Percentiles rank a stretch among this genome's conserved stretches.
Conservation (phyloP, 2,329 filamentous ascomycete species). For the Myriosclerotinia scirpicola region DNA sequence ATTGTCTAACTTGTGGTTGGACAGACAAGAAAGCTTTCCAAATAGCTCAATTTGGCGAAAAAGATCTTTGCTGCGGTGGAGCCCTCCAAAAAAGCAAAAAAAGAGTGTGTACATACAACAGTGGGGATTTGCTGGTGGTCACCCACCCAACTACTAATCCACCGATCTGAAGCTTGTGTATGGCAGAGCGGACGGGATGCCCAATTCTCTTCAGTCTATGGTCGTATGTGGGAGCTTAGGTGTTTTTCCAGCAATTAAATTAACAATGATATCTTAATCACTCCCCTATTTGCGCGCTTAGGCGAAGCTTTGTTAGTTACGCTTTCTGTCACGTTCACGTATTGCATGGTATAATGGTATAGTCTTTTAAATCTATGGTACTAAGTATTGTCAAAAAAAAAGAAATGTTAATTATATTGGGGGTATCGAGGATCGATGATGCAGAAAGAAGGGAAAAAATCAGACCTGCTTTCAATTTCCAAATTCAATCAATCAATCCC, state of each 20-base stretch:
- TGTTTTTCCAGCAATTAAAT: not conserved
- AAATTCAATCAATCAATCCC: not conserved
- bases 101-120: not conserved
- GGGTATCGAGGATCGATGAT: too few species aligned
- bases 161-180: slow-evolving; percentile 17
- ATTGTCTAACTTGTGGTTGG: too few species aligned
- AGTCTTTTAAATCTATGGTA: too few species aligned
- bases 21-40: not conserved
- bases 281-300: too few species aligned
- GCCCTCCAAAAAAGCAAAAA: not conserved
- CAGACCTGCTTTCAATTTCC: not conserved
- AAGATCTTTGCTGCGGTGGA: too few species aligned
- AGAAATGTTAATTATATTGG: too few species aligned
- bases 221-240: rapidly evolving
- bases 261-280: not conserved
- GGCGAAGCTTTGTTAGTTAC: too few species aligned
- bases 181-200: slow-evolving; percentile 18
- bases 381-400: too few species aligned
- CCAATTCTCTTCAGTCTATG: slow-evolving; percentile 16
- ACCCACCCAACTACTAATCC: slow-evolving; percentile 14
- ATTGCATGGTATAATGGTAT: too few species aligned
- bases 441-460: too few species aligned
- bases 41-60: not conserved
- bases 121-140: slow-evolving; percentile 9
- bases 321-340: too few species aligned